These are phyloP conservation scores for Fraxinus anomala DNA, from an alignment of 257 asterid genomes.

Conservation along the genomic window DNA sequence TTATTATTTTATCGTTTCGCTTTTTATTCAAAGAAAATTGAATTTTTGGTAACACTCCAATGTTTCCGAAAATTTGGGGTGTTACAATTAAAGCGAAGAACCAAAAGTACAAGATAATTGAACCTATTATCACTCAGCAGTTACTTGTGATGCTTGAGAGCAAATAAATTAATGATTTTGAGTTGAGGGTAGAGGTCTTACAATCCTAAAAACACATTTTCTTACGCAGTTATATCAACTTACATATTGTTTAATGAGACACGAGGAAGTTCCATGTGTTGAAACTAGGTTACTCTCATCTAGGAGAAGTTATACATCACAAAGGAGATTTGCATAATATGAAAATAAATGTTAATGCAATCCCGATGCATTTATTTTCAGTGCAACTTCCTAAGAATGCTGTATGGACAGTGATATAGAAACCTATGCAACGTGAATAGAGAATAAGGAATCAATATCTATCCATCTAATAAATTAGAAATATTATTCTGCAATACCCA, in stretches of 20 bases:
- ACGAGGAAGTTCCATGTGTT: neutral
- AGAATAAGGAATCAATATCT: neutral
- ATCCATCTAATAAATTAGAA: neutral
- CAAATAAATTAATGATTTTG: neutral
- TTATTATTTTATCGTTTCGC: too few species aligned
- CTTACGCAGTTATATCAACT: neutral
- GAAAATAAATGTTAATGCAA: neutral
- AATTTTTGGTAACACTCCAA: too few species aligned
- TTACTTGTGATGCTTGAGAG: neutral
- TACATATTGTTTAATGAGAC: neutral
- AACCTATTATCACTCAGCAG: constrained; percentile 12
- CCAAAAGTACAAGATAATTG: constrained; percentile 19
- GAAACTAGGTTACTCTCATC: constrained; percentile 4
- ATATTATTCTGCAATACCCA: neutral
- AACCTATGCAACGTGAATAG: neutral
- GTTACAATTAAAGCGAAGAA: constrained; percentile 1
- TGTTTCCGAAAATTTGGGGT: too few species aligned
- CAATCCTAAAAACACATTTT: neutral
- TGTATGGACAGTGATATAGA: neutral
- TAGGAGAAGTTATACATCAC: neutral
- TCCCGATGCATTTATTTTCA: neutral
- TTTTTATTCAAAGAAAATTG: too few species aligned
- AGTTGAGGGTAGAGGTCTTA: neutral
- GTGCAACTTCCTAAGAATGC: neutral
- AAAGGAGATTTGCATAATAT: neutral